These are phyloP conservation scores for Fusarium drepaniforme DNA, from an alignment of 2,329 filamentous ascomycete species.

Conservation along the genomic window DNA sequence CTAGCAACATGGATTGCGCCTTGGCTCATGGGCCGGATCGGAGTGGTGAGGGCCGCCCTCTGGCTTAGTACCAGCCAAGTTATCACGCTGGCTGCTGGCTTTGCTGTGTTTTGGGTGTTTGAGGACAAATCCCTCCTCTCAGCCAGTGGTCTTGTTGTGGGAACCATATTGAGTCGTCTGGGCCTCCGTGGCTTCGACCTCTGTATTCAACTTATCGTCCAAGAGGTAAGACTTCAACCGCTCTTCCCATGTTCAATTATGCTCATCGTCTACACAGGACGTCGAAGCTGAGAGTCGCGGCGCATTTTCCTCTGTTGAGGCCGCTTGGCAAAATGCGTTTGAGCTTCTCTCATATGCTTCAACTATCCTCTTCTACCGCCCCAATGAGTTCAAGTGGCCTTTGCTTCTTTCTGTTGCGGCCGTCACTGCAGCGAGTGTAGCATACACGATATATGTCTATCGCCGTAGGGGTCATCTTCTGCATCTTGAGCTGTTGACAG, in stretches of 20 bases:
- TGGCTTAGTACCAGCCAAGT: background rate
- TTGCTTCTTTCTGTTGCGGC: background rate
- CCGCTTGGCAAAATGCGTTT: background rate
- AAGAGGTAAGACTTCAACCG: background rate
- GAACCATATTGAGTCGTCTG: background rate
- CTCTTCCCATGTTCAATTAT: background rate
- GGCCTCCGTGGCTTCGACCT: background rate
- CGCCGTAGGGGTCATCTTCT: background rate
- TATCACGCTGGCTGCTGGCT: background rate
- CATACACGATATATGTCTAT: background rate
- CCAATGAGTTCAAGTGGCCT: background rate
- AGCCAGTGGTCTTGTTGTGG: background rate
- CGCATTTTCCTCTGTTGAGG: background rate
- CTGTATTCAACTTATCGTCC: background rate
- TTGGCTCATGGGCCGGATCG: background rate
- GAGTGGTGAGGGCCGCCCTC: background rate
- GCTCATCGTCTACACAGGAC: fast-evolving
- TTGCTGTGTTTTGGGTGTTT: background rate
- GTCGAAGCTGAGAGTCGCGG: background rate
- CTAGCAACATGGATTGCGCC: background rate
- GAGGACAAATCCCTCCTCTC: background rate
- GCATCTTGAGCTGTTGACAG: background rate
- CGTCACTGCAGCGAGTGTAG: background rate
- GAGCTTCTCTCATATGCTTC: background rate
- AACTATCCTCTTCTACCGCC: background rate